Evolutionary conservation across 441 rosid species (phyloP), one percentile per base, ranked within the genome.

Genomic region (Croton setiger): DNA sequence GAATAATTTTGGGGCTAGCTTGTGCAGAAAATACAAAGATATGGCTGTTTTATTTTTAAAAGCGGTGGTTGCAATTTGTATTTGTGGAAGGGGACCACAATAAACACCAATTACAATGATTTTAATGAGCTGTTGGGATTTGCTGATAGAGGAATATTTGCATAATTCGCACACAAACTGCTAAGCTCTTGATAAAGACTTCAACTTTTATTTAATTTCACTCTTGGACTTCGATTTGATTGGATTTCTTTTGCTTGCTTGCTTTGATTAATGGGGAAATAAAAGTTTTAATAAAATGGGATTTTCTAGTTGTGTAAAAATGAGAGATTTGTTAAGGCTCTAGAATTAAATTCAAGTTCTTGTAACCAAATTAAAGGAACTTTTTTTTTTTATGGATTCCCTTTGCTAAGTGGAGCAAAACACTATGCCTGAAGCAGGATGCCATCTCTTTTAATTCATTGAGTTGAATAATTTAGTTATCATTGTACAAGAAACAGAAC

Each of bases 151-250:
- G 52, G 83, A 78, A 71, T 68, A 72, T 80, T 67, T 53, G 70
- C 68, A 71, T 69, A 72, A 76, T 73, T 27, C 68, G 77, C 73
- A 78, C 72, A 68, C 41, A 82, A 27, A 81, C 85, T 78, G 89
- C 82, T 79, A 80, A 80, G 77, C 74, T 27, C 68, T 61, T 72
- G 79, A 78, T 48, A 15, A 60, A 60, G 80, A 76, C 84, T 59
- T 51, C 31, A 54, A 70, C 13, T 56, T 64, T 39, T 63, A 48
- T 64, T 70, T 60, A 44, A 73, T 72, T 68, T 62, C 69, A 72
- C 59, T 70, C 18, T 35, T 49, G 12, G 13, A 44, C 47, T 7
- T 43, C 18, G n/a, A 33, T 41, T 37, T 0, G 14, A 43, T 39
- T 63, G 18, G n/a, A 33, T 44, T 47, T 45, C 13, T 27, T 23